Conservation (phyloP, 768 basidiomycete species). For the Kwoniella botswanensis region DNA sequence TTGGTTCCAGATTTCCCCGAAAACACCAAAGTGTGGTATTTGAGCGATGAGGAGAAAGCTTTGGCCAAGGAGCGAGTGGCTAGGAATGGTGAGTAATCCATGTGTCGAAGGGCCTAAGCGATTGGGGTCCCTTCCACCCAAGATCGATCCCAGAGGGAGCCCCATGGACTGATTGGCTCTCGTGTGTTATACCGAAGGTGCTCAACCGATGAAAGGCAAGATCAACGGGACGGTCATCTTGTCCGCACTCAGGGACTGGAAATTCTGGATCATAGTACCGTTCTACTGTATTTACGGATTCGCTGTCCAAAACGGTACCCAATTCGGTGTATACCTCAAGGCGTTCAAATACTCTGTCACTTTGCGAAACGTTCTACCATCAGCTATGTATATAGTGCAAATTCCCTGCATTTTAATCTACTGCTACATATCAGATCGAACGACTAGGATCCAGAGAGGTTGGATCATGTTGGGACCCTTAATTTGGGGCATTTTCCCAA, state of each 20-base stretch:
- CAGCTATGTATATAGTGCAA: slow-evolving; percentile 24
- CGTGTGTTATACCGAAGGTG: background rate
- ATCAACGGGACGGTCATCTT: slow-evolving; percentile 14
- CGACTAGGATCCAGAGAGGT: slow-evolving; percentile 6
- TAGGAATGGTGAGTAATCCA: slow-evolving; percentile 15
- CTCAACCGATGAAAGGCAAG: slow-evolving; percentile 21
- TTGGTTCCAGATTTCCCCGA: slow-evolving; percentile 38
- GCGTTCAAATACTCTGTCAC: slow-evolving; percentile 18
- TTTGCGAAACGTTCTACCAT: slow-evolving; percentile 17
- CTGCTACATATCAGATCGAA: slow-evolving; percentile 27
- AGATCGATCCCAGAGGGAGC: no score
- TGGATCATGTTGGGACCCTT: slow-evolving; percentile 19
- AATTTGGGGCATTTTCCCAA: slow-evolving; percentile 34
- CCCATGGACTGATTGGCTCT: background rate
- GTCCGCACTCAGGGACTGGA: slow-evolving; percentile 20
- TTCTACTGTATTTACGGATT: slow-evolving; percentile 26
- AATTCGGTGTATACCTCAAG: slow-evolving; percentile 24
- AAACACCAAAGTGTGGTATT: slow-evolving; percentile 33
- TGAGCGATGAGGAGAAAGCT: slow-evolving; percentile 30
- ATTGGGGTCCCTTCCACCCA: no score
- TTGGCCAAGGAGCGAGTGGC: slow-evolving; percentile 25
- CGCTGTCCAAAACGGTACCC: slow-evolving; percentile 16
- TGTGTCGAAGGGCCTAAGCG: background rate
- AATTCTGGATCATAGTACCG: slow-evolving; percentile 23
- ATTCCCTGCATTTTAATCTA: slow-evolving; percentile 26